Conservation (phyloP, 2,329 filamentous ascomycete genomes). For the Aspergillus terreus region DNA sequence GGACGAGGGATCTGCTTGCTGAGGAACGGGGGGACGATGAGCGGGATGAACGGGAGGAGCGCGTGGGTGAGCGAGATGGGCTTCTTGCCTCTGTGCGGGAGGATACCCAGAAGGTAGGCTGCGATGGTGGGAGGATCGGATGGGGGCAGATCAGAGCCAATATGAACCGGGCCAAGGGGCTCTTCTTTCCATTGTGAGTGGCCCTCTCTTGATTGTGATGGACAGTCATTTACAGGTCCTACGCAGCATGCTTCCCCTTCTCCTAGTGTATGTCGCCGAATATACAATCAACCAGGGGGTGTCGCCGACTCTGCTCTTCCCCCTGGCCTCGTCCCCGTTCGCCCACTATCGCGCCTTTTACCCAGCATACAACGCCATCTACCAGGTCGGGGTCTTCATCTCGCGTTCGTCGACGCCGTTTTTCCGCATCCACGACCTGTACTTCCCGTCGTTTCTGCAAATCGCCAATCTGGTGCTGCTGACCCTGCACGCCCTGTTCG, state of each 20-base stretch:
- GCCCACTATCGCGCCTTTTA: slow-evolving; percentile 81
- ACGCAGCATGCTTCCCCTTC: slow-evolving; percentile 74
- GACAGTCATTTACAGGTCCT: slow-evolving; percentile 10
- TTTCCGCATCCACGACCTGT: slow-evolving; percentile 74
- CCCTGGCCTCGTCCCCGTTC: slow-evolving; percentile 72
- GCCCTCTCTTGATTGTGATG: background rate
- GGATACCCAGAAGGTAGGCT: slow-evolving; percentile 18
- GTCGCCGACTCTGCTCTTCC: slow-evolving; percentile 83
- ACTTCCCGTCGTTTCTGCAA: slow-evolving; percentile 78
- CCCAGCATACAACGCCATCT: slow-evolving; percentile 89
- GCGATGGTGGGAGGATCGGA: slow-evolving; percentile 6
- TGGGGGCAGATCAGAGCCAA: slow-evolving; percentile 46
- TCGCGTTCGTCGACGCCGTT: slow-evolving; percentile 90
- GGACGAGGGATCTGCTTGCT: slow-evolving; percentile 38
- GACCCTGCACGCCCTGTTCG: slow-evolving; percentile 69
- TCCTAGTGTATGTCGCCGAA: slow-evolving; percentile 91
- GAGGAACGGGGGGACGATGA: slow-evolving; percentile 32
- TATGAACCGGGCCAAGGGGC: slow-evolving; percentile 61
- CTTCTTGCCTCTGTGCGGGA: slow-evolving; percentile 23
- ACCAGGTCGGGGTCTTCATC: slow-evolving; percentile 92
- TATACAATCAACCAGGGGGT: slow-evolving; percentile 98
- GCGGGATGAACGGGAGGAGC: slow-evolving; percentile 14
- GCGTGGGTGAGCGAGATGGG: slow-evolving; percentile 24
- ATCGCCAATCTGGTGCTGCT: slow-evolving; percentile 72
- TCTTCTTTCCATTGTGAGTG: slow-evolving; percentile 68